Conservation (phyloP, 2,329 filamentous ascomycete species). For the Helicocarpus griseus region DNA sequence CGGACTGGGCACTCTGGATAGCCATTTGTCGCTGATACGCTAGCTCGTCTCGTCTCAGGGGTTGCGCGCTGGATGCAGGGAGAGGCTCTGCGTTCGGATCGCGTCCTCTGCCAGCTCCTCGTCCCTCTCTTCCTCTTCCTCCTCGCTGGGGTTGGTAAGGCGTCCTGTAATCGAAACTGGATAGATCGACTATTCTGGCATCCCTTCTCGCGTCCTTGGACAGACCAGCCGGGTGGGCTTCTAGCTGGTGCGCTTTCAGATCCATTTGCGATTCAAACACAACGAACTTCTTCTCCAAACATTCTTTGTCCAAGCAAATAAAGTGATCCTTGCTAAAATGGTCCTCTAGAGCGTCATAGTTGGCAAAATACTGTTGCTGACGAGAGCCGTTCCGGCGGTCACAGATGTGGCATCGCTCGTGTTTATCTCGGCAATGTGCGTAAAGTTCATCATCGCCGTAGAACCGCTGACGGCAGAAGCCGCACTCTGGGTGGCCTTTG, state of each 20-base stretch:
- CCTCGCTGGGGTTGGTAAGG: conserved; percentile 57
- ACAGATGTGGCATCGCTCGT: conserved; percentile 92
- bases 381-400: conserved; percentile 56
- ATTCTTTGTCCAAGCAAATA: conserved; percentile 74
- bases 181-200: conserved; percentile 75
- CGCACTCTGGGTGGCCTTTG: conserved; percentile 88
- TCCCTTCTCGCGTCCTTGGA: conserved; percentile 79
- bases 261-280: conserved; percentile 95
- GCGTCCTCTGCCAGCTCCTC: conserved; percentile 57
- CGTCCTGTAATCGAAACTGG: conserved; percentile 68
- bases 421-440: conserved; percentile 82
- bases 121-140: conserved; percentile 45
- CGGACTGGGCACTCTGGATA: conserved; percentile 76
- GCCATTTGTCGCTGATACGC: conserved; percentile 89
- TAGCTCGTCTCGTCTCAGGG: conserved; percentile 73
- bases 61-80: conserved; percentile 66
- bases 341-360: conserved; percentile 76
- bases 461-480: conserved; percentile 83
- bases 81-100: conserved; percentile 80
- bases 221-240: conserved; percentile 66
- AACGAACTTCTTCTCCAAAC: conserved; percentile 93
- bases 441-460: conserved; percentile 95
- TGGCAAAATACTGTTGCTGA: conserved; percentile 79
- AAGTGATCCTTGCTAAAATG: conserved; percentile 87
- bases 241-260: conserved; percentile 83